Conservation (phyloP, 2,329 filamentous ascomycete genomes). For the Fusarium staphyleae region DNA sequence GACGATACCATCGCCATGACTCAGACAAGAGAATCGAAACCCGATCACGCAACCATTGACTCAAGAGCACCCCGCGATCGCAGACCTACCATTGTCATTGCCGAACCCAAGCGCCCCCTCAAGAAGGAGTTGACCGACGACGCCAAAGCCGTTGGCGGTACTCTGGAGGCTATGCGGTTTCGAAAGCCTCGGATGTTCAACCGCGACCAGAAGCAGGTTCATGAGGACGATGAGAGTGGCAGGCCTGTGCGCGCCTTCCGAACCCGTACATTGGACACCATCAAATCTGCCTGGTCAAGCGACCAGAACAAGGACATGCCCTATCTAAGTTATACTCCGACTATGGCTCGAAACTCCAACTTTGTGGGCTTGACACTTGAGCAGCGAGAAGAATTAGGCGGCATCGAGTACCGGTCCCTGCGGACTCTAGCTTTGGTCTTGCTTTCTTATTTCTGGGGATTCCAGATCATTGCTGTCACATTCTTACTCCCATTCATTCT, state of each 20-base stretch:
- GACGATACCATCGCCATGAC: conserved; percentile 44
- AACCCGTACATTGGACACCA: conserved; percentile 63
- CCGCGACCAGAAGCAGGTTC: conserved; percentile 48
- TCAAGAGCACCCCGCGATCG: conserved; percentile 45
- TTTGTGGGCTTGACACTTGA: conserved; percentile 89
- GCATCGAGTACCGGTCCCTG: conserved; percentile 93
- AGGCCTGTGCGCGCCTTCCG: conserved; percentile 40
- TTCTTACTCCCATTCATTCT: conserved; percentile 84
- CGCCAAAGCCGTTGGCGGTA: conserved; percentile 50
- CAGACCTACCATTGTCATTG: conserved; percentile 69
- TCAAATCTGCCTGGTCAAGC: conserved; percentile 64
- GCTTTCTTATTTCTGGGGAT: conserved; percentile 81
- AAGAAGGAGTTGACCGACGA: conserved; percentile 52
- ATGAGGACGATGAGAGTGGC: conserved; percentile 46
- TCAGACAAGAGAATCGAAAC: conserved; percentile 40
- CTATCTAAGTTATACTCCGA: conserved; percentile 94
- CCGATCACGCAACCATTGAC: conserved; percentile 31
- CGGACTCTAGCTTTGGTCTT: conserved; percentile 85
- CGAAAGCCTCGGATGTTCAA: conserved; percentile 53
- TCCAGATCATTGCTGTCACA: conserved; percentile 77
- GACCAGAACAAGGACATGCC: conserved; percentile 71
- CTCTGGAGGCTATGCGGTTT: conserved; percentile 51
- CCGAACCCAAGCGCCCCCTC: conserved; percentile 61
- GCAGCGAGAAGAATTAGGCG: conserved; percentile 92
- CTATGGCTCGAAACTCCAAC: conserved; percentile 89